Percentiles rank a stretch among this genome's conserved stretches.
Conservation (phyloP, 257 asterid genomes). For the Solanum ossicruentum region DNA sequence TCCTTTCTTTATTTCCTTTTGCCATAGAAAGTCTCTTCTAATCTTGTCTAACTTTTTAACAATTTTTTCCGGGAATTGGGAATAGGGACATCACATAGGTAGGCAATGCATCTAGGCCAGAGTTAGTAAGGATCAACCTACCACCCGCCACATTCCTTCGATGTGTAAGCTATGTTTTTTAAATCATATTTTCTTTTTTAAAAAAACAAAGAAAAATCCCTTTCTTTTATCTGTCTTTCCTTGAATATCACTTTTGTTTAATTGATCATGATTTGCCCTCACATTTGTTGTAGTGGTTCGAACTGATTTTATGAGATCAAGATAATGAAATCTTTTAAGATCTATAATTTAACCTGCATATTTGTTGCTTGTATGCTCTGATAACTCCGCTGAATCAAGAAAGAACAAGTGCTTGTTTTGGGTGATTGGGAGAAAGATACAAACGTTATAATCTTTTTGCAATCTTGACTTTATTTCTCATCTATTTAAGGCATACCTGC, state of each 20-base stretch:
- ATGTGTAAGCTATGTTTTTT: not conserved
- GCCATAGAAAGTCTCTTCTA: too few species aligned
- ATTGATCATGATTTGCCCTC: not conserved
- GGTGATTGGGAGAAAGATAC: not conserved
- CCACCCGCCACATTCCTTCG: not conserved
- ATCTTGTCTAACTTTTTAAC: too few species aligned
- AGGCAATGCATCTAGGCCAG: too few species aligned
- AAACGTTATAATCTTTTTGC: not conserved
- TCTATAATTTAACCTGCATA: not conserved
- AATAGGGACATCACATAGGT: too few species aligned
- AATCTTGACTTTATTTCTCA: not conserved
- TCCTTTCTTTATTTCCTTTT: too few species aligned
- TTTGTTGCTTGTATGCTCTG: not conserved
- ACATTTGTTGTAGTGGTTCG: not conserved
- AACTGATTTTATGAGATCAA: not conserved
- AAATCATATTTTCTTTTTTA: not conserved
- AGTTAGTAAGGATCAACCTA: too few species aligned
- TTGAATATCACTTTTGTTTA: not conserved
- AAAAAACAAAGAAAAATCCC: not conserved
- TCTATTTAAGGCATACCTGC: not conserved
- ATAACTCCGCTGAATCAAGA: not conserved
- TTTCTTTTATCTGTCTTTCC: not conserved
- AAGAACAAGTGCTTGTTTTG: not conserved
- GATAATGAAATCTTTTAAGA: not conserved
- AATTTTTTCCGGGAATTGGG: too few species aligned